Evolutionary conservation across 768 basidiomycete genomes (phyloP).

Genomic region (Sarcodon sp.): DNA sequence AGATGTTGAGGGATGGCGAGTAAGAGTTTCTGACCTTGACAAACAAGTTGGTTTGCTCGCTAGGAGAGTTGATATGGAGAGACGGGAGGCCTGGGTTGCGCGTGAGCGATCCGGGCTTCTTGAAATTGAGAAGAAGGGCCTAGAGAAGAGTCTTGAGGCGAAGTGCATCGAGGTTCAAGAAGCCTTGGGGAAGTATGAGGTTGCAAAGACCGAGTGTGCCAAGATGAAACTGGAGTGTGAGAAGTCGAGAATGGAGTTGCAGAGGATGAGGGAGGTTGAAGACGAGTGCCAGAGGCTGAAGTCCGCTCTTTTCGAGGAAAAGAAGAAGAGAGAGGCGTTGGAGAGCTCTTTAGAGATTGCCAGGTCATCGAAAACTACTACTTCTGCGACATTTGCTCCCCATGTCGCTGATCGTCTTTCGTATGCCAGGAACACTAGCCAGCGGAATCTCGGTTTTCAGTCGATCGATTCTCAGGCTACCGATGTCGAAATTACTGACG

Average conservation of each 20-base stretch:
- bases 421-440: constrained; percentile 18
- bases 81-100: constrained; percentile 77
- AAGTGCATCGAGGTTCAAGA: constrained; percentile 17
- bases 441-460: constrained; percentile 34
- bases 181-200: constrained; percentile 14
- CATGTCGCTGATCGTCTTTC: constrained; percentile 9
- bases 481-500: constrained; percentile 46
- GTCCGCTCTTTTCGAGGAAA: constrained; percentile 25
- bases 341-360: constrained; percentile 38
- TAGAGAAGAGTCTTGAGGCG: constrained; percentile 35
- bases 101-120: constrained; percentile 54
- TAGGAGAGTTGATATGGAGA: constrained; percentile 62
- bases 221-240: constrained; percentile 23
- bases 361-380: constrained; percentile 31
- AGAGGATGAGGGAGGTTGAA: constrained; percentile 2
- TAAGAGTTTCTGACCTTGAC: constrained; percentile 65
- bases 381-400: constrained; percentile 21
- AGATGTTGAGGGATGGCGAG: constrained; percentile 83
- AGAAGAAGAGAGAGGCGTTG: constrained; percentile 28
- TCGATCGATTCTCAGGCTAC: constrained; percentile 58
- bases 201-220: constrained; percentile 13
- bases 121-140: constrained; percentile 50
- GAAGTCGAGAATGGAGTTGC: constrained; percentile 19
- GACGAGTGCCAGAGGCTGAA: constrained; percentile 15
- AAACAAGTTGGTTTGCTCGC: constrained; percentile 52